Conservation (phyloP, 164 flowering plant species). For the Aristolochia fimbriata region DNA sequence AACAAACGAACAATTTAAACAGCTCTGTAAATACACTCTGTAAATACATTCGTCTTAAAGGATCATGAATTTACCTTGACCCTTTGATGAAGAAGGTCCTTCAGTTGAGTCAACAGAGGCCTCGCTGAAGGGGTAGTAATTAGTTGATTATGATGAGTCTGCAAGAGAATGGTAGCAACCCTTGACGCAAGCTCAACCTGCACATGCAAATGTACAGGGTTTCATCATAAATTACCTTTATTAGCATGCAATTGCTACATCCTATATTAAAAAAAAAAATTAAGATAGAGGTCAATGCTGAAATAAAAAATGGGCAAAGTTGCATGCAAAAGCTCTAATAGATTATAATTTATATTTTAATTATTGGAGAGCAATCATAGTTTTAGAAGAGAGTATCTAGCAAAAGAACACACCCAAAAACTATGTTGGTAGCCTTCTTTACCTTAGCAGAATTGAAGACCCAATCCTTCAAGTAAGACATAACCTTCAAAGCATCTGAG, state of each 20-base stretch:
- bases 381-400: too few relatives aligned
- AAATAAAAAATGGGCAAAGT: too few relatives aligned
- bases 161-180: conserved; percentile 59
- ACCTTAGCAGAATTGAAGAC: conserved; percentile 70
- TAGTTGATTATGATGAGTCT: conserved; percentile 75
- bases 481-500: conserved; percentile 80
- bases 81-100: conserved; percentile 53
- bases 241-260: too few relatives aligned
- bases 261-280: too few relatives aligned
- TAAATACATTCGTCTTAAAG: not conserved
- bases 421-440: not conserved
- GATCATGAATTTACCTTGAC: conserved; percentile 51
- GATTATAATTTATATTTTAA: too few relatives aligned
- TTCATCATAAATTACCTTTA: too few relatives aligned
- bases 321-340: too few relatives aligned
- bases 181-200: conserved; percentile 93
- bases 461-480: conserved; percentile 78
- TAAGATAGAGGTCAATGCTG: too few relatives aligned
- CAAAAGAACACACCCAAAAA: too few relatives aligned
- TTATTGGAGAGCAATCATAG: too few relatives aligned
- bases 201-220: conserved; percentile 1
- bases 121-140: conserved; percentile 71
- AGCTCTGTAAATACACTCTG: too few relatives aligned
- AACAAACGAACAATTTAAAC: too few relatives aligned
- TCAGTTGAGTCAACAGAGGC: conserved; percentile 53